A percentile compares a stretch with the other conserved stretches of the same genome.
phyloP scores from a whole-genome alignment of 192 early-diverging fungal species.

The Coemansia sp. region DNA sequence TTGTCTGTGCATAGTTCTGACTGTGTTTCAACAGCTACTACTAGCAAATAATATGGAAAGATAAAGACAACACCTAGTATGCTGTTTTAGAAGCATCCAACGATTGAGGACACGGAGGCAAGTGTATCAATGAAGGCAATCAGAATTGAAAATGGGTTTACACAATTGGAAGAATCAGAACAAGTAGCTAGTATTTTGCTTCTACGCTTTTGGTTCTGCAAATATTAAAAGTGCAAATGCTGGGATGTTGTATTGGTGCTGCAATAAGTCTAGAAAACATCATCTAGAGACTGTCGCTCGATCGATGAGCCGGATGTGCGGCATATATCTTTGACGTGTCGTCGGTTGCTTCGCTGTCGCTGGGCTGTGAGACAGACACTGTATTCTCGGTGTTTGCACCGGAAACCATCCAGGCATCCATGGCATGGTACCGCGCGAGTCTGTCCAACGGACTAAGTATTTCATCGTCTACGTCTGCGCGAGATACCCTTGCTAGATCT shows the following conservation, averaged over 20 bases:
- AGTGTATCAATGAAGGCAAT: no score
- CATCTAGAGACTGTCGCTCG: conserved; percentile 6
- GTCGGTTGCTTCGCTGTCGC: conserved; percentile 15
- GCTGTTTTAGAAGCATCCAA: no score
- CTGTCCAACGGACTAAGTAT: conserved; percentile 36
- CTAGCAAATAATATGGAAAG: no score
- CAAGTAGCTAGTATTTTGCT: no score
- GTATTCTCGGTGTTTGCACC: background rate
- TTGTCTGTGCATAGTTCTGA: no score
- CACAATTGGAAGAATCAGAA: no score
- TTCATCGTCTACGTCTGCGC: background rate
- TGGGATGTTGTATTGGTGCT: background rate
- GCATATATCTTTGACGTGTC: conserved; percentile 29
- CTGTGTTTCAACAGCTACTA: no score
- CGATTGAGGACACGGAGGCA: no score
- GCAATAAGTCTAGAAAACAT: no score
- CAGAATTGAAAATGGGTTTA: no score
- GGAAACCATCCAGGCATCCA: conserved; percentile 24
- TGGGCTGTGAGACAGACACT: background rate
- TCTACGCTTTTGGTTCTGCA: no score
- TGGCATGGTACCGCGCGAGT: conserved; percentile 30
- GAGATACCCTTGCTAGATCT: background rate
- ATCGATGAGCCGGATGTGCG: conserved; percentile 24
- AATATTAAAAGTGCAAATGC: background rate
- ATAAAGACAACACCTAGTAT: no score